Evolutionary conservation across 345 rosid genomes (phyloP).

Genomic region (Gynandropsis gynandra): DNA sequence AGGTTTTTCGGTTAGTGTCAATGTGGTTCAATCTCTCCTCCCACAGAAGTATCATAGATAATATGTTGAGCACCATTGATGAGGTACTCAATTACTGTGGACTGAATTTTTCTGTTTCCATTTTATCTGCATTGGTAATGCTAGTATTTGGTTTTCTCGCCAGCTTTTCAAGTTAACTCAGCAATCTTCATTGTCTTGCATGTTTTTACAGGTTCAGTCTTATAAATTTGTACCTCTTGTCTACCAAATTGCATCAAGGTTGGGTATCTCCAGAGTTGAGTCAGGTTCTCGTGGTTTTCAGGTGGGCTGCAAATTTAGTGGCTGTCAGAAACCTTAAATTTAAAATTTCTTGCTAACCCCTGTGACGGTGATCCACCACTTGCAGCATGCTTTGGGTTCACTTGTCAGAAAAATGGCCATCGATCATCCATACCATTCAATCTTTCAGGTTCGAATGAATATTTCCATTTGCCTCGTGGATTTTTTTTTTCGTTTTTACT

Average conservation of each 20-base stretch:
- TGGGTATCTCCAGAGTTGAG: conserved; percentile 77
- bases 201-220: conserved; percentile 63
- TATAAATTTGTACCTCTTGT: conserved; percentile 86
- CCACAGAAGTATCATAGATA: conserved; percentile 54
- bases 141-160: conserved; percentile 1
- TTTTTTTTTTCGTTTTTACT: conserved; percentile 6
- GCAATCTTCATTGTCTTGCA: conserved; percentile 10
- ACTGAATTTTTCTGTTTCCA: conserved; percentile 2
- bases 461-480: background rate
- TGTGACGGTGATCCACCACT: conserved; percentile 19
- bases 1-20: conserved; percentile 85
- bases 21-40: conserved; percentile 87
- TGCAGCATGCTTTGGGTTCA: conserved; percentile 86
- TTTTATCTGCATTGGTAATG: conserved; percentile 13
- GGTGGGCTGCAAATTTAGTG: conserved; percentile 35
- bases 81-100: conserved; percentile 43
- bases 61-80: conserved; percentile 58
- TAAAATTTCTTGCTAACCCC: conserved; percentile 24
- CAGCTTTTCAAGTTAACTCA: conserved; percentile 7
- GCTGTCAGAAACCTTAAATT: conserved; percentile 5
- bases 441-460: conserved; percentile 61
- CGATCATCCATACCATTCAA: conserved; percentile 94
- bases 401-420: conserved; percentile 94
- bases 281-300: conserved; percentile 65
- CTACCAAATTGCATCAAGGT: conserved; percentile 96